Percentiles rank a stretch among this genome's conserved stretches.
phyloP scores from a whole-genome alignment of 2,329 filamentous ascomycete genomes.

The Colletotrichum melonis region DNA sequence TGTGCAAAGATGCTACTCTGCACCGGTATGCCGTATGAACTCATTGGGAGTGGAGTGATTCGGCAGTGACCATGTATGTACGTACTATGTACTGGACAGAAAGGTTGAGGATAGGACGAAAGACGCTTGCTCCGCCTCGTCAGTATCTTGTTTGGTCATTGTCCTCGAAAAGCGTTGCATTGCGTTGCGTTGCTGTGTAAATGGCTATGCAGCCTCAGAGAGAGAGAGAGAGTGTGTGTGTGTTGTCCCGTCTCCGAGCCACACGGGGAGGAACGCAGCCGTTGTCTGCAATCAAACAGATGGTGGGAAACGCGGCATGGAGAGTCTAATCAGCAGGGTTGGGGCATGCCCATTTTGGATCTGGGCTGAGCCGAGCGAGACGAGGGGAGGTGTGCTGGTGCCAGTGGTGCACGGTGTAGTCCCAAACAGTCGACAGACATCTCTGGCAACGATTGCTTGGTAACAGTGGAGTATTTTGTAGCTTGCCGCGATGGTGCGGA shows the following conservation, averaged over 20 bases:
- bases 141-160: neutral
- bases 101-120: neutral
- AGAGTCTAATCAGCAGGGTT: neutral
- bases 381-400: no score
- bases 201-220: neutral
- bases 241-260: neutral
- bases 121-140: neutral
- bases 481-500: no score
- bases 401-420: neutral
- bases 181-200: neutral
- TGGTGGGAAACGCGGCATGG: neutral
- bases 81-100: neutral
- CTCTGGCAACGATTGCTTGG: no score
- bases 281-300: neutral
- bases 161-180: neutral
- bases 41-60: neutral
- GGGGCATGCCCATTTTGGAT: neutral
- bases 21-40: neutral
- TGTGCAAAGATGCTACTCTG: neutral
- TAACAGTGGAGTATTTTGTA: no score
- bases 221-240: no score
- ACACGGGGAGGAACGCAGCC: constrained; percentile 8
- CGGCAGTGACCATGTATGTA: neutral
- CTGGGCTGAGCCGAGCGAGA: neutral
- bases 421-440: neutral